Base-by-base conservation (phyloP, 257 asterid genomes). In the Linderniella brevidens region DNA sequence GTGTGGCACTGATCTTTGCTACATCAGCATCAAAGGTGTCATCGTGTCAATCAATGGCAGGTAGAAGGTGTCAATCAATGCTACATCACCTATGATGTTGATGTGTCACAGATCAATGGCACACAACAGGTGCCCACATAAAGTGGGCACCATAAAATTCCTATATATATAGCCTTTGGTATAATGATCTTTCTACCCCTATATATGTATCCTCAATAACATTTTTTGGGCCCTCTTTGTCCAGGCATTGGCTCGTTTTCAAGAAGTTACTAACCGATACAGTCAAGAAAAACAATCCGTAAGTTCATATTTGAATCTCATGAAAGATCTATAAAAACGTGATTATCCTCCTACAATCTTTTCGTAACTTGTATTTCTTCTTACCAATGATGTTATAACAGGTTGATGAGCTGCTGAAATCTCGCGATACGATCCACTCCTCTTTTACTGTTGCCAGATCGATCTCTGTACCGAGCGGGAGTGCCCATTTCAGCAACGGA, bases 401-500 rank as follows among this genome's bases (percentile, higher is more conserved):
- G 99, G 96, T 90, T 1, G 99, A 90, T 32, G 99, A 90, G 66
- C 66, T 90, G 76, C 82, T 90, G 41, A 85, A 87, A 77, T 78
- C 81, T 66, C 68, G 99, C 37, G 99, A 90, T 63, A 75, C 50
- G 48, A 74, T 79, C 66, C 96, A 90, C 71, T 85, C 94, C 41
- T 69, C 88, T 0, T 90, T 90, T 59, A 81, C 82, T 0, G 87
- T 79, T 18, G 65, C 77, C 44, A 79, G 88, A 52, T 41, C 83
- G n/a, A 18, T 79, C 37, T 50, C 75, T 41, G 25, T 38, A 37
- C 58, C 73, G 19, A 70, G 85, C 41, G 82, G 87, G 39, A 78
- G 85, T 48, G 95, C 79, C 13, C 74, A 69, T 63, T 68, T 73
- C 60, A 79, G 86, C 66, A 90, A 85, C 11, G 96, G 99, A 57